Base-by-base conservation (phyloP, 495 filamentous ascomycete genomes). In the Chlorociboria aeruginascens region DNA sequence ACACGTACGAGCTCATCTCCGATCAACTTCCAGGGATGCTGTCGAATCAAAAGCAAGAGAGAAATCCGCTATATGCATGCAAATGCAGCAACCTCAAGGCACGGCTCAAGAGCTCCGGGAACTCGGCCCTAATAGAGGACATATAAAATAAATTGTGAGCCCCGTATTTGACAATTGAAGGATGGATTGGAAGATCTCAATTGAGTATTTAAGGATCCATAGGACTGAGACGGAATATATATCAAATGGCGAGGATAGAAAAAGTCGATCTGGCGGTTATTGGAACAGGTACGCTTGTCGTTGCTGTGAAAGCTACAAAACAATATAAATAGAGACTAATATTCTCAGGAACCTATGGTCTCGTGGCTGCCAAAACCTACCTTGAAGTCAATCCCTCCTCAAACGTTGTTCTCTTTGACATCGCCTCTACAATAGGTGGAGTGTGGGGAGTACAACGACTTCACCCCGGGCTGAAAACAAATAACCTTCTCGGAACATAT, bases 391-490 rank as follows among this genome's bases (percentile, higher is more conserved):
- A 79, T 43, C 77, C 77, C 28, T 59, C 56, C 17, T 60, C 67
- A 28, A 59, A 64, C 37, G 50, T 82, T 11, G 46, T 71, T 2
- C 59, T 85, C 0, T 54, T 83, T 30, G 82, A 85, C 10, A 61
- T 66, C 1, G 68, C 69, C 4, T 55, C 61, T 9, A 72, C 77
- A 0, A 58, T 89, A 25, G 86, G 85, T 7, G 85, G 86, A 29
- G 74, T 79, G 35, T 90, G 85, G 86, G 70, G 76, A 4, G 64
- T 72, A 32, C 64, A 81, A 31, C 66, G 78, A 0, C 64, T 83
- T 28, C 88, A 86, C 58, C 74, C 76, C 7, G 79, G 79, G 8
- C 71, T 89, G 17, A 78, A 76, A 44, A 76, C 81, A 39, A 73
- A 73, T 55, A 73, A 72, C 35, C 48, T 70, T 9, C 53, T 77